Conservation (phyloP, 2,329 filamentous ascomycete species). For the Cercospora citrullina region DNA sequence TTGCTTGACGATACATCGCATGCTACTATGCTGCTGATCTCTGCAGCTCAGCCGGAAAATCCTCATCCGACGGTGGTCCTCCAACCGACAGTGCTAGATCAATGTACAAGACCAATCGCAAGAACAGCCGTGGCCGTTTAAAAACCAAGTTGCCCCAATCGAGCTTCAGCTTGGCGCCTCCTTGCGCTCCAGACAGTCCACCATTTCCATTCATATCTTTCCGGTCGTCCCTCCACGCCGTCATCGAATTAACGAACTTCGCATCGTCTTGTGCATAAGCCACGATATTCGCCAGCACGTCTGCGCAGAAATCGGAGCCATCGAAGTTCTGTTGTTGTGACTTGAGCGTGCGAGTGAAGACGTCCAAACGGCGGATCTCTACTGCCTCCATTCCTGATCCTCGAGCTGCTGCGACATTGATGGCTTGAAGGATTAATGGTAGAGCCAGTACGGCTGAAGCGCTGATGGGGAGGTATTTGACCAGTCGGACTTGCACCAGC, state of each 20-base stretch:
- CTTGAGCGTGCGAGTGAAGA: conserved; percentile 26
- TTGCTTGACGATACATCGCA: not conserved
- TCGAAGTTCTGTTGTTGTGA: conserved; percentile 29
- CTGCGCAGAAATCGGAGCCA: conserved; percentile 28
- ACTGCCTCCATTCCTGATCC: conserved; percentile 26
- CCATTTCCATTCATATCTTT: conserved; percentile 20
- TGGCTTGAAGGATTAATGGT: conserved; percentile 25
- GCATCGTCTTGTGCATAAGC: conserved; percentile 27
- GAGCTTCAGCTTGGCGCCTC: conserved; percentile 22
- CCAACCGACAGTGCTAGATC: conserved; percentile 26
- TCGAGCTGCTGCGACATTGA: conserved; percentile 27
- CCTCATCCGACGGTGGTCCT: conserved; percentile 25
- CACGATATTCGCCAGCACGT: conserved; percentile 27
- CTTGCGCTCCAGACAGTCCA: not conserved
- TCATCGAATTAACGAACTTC: conserved; percentile 27
- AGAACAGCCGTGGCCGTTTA: conserved; percentile 26
- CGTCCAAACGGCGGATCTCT: conserved; percentile 24
- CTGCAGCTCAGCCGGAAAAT: conserved; percentile 28
- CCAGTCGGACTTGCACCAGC: conserved; percentile 27
- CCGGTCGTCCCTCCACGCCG: conserved; percentile 20
- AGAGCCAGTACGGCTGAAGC: conserved; percentile 22
- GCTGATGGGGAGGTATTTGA: conserved; percentile 26
- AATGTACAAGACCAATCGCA: conserved; percentile 27
- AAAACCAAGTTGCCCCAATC: conserved; percentile 30
- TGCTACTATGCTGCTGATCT: conserved; percentile 16